A percentile compares a stretch with the other conserved stretches of the same genome.
These are phyloP conservation scores for Triticum aestivum DNA, from an alignment of 176 grass and related monocot genomes.

Conservation along the genomic window IWGSC_CS_RefSeq_v2.1 NC_057811.1:285787791-285788290, in stretches of 20 bases:
- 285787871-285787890: conserved; percentile 86
- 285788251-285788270: conserved; percentile 98
- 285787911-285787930: conserved; percentile 96
- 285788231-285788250: conserved; percentile 84
- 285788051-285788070: conserved; percentile 82
- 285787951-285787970: conserved; percentile 97
- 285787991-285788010: conserved; percentile 96
- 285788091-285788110: background rate
- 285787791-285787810: conserved; percentile 91
- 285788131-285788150: background rate
- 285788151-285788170: background rate
- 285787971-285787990: conserved; percentile 99
- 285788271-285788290: conserved; percentile 98
- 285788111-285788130: background rate
- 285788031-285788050: conserved; percentile 81
- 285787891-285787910: conserved; percentile 94
- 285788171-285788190: conserved; percentile 99
- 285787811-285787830: conserved; percentile 94
- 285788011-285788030: conserved; percentile 84
- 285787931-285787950: conserved; percentile 87
- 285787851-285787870: conserved; percentile 94
- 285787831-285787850: conserved; percentile 93
- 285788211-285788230: conserved; percentile 99
- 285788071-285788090: background rate
- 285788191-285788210: conserved; percentile 99